Evolutionary conservation across 2,329 filamentous ascomycete genomes (phyloP).

Genomic region (Fusarium brevicatenulatum): DNA sequence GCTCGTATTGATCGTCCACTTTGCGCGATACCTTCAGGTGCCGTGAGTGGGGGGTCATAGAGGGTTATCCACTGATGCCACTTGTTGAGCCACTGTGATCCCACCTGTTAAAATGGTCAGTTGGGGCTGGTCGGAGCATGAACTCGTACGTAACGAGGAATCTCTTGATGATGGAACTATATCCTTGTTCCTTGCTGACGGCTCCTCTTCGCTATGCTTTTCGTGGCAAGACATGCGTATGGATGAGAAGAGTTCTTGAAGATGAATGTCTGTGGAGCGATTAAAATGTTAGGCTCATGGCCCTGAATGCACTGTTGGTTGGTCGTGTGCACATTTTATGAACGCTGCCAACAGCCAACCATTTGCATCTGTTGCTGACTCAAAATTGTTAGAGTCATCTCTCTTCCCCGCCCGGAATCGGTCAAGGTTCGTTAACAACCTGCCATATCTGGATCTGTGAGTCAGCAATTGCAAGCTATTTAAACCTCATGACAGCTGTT

Average conservation of each 20-base stretch:
- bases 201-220: not conserved
- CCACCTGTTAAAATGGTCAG: not conserved
- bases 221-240: not conserved
- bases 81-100: not conserved
- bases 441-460: not conserved
- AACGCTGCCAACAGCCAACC: not conserved
- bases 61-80: not conserved
- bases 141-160: not conserved
- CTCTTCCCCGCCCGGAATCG: not conserved
- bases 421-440: not conserved
- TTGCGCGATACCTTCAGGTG: not conserved
- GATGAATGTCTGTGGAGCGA: not conserved
- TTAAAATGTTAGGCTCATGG: not conserved
- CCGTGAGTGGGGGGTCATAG: not conserved
- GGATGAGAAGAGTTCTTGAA: not conserved
- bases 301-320: rapidly evolving
- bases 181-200: not conserved
- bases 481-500: not conserved
- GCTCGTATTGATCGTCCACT: not conserved
- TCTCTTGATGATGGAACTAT: too few species aligned
- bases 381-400: not conserved
- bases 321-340: not conserved
- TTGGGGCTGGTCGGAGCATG: not conserved
- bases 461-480: not conserved
- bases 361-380: not conserved